Conservation (phyloP, 2,329 filamentous ascomycete species). For the Amauroascus verrucosus region DNA sequence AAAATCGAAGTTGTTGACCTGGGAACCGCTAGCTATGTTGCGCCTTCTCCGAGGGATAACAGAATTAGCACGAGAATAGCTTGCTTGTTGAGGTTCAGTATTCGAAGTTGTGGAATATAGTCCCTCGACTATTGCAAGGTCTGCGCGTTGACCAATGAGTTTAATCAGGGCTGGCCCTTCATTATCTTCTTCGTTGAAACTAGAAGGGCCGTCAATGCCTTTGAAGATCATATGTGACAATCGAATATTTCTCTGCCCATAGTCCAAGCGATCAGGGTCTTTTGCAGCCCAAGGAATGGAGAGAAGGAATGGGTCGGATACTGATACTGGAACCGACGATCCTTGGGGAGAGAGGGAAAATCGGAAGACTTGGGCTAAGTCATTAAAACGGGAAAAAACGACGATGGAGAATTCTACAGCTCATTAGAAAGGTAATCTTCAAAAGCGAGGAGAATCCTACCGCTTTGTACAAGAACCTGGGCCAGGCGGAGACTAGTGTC, state of each 20-base stretch:
- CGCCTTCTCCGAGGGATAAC: background rate
- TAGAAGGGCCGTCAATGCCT: constrained; percentile 21
- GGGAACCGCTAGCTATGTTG: constrained; percentile 7
- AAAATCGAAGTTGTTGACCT: constrained; percentile 23
- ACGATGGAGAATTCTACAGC: constrained; percentile 30
- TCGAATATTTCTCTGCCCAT: constrained; percentile 2
- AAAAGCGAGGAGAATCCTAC: constrained; percentile 22
- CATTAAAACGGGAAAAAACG: constrained; percentile 33
- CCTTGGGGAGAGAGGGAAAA: constrained; percentile 22
- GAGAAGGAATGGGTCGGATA: constrained; percentile 29
- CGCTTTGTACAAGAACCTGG: constrained; percentile 24
- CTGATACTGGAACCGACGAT: constrained; percentile 18
- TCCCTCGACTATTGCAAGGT: constrained; percentile 28
- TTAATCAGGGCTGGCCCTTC: constrained; percentile 22
- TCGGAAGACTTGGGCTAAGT: constrained; percentile 26
- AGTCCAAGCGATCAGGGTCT: background rate
- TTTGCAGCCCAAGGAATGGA: constrained; percentile 19
- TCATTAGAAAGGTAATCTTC: constrained; percentile 7
- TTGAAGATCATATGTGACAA: constrained; percentile 29
- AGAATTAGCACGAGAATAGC: background rate
- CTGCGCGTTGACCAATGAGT: constrained; percentile 28
- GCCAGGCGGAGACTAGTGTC: constrained; percentile 42
- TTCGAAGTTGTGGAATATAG: constrained; percentile 21
- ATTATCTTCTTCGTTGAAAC: constrained; percentile 19
- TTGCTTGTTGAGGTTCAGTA: background rate